Evolutionary conservation across 257 asterid species (phyloP).

Genomic region (Nicotiana benthamiana): DNA sequence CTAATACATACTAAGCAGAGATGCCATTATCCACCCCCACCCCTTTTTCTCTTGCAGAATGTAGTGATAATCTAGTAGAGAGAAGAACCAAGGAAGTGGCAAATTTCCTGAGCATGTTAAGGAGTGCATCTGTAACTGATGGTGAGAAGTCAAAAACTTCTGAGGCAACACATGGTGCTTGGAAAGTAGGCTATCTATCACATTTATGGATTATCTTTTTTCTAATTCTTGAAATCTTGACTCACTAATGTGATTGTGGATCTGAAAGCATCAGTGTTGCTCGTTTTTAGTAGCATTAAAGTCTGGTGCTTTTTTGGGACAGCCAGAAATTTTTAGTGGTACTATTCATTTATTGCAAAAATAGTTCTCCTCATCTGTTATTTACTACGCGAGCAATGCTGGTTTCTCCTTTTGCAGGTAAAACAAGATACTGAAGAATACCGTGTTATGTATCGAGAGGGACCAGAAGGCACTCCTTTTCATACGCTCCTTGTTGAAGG

Average conservation of each 20-base stretch:
- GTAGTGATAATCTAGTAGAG: slow-evolving; percentile 36
- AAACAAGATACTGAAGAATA: slow-evolving; percentile 79
- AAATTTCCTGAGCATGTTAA: slow-evolving; percentile 57
- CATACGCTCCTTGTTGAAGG: slow-evolving; percentile 87
- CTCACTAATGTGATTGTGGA: background rate
- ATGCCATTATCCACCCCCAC: background rate
- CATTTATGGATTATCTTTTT: background rate
- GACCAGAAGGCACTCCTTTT: slow-evolving; percentile 80
- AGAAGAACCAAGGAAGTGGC: slow-evolving; percentile 63
- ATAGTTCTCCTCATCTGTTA: background rate
- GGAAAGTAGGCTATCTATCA: slow-evolving; percentile 56
- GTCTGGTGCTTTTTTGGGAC: background rate
- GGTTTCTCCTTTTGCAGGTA: slow-evolving; percentile 33
- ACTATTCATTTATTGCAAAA: background rate
- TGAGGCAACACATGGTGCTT: slow-evolving; percentile 33
- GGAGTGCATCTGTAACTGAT: slow-evolving; percentile 57
- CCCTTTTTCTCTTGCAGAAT: slow-evolving; percentile 34
- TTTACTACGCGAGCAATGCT: background rate
- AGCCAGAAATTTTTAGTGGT: background rate
- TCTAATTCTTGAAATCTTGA: background rate
- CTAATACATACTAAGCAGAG: background rate
- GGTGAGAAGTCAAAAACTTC: slow-evolving; percentile 32
- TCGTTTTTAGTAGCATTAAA: background rate
- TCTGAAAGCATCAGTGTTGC: background rate
- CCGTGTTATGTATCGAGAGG: slow-evolving; percentile 92